Evolutionary conservation across 1,284 basidiomycete species (phyloP).

Genomic region (Apiotrichum mycotoxinovorans): DNA sequence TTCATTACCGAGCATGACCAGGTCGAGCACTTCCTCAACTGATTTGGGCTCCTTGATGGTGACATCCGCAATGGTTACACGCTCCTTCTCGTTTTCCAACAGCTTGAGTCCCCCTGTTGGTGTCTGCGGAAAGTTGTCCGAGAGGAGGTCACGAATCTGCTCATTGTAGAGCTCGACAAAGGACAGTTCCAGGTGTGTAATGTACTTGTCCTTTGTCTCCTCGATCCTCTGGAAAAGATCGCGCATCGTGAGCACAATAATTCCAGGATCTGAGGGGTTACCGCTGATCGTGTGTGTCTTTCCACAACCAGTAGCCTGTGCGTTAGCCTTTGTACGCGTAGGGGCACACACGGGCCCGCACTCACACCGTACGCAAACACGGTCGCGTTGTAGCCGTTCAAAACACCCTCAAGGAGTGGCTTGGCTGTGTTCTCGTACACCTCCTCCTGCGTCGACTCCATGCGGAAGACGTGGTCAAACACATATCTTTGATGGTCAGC

Average conservation of each 20-base stretch:
- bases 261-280: constrained; percentile 75
- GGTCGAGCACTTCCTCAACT: constrained; percentile 87
- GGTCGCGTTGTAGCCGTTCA: constrained; percentile 94
- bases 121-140: constrained; percentile 58
- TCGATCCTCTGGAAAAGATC: constrained; percentile 88
- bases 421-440: constrained; percentile 81
- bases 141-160: constrained; percentile 89
- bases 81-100: constrained; percentile 76
- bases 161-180: constrained; percentile 98
- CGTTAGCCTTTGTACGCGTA: no score
- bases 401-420: constrained; percentile 72
- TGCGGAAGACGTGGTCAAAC: constrained; percentile 86
- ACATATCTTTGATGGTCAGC: constrained; percentile 65
- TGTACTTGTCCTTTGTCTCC: constrained; percentile 73
- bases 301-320: constrained; percentile 93
- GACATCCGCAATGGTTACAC: constrained; percentile 79
- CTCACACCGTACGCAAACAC: constrained; percentile 95
- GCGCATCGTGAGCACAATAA: constrained; percentile 94
- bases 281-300: constrained; percentile 98
- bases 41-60: constrained; percentile 71
- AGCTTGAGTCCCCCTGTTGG: constrained; percentile 82
- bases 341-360: no score
- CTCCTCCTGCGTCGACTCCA: constrained; percentile 72
- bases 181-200: constrained; percentile 79
- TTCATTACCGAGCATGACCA: constrained; percentile 80